Evolutionary conservation across 2,329 filamentous ascomycete species (phyloP).

Genomic region (Aspergillus caelatus): DNA sequence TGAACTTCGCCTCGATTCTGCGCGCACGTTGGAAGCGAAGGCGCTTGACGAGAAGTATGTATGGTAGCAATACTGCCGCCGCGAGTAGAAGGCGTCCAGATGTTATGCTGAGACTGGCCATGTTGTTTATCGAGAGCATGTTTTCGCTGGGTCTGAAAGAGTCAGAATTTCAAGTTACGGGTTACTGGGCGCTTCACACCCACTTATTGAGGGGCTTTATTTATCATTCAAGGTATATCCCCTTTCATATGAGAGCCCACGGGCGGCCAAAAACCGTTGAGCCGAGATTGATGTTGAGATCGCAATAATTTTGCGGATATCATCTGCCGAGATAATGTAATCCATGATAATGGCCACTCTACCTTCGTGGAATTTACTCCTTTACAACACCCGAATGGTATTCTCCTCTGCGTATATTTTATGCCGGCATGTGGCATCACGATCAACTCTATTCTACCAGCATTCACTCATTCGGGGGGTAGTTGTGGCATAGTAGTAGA

Average conservation of each 20-base stretch:
- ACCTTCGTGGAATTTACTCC: neutral
- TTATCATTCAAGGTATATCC: neutral
- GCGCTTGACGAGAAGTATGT: neutral
- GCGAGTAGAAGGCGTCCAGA: neutral
- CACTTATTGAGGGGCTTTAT: neutral
- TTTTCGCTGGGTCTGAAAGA: neutral
- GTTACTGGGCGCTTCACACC: neutral
- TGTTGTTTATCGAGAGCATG: neutral
- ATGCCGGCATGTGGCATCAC: neutral
- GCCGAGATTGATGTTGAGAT: neutral
- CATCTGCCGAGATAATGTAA: constrained; percentile 3
- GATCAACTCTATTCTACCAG: neutral
- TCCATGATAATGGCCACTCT: neutral
- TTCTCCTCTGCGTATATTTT: neutral
- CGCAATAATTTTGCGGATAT: neutral
- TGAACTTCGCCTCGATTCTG: neutral
- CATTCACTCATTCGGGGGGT: neutral
- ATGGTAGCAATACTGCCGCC: neutral
- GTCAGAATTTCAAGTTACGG: neutral
- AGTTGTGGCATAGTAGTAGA: no score
- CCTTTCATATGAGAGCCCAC: neutral
- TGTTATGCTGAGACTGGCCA: neutral
- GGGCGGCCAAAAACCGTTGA: neutral
- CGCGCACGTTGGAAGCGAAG: neutral
- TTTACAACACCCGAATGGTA: neutral